A percentile compares a stretch with the other conserved stretches of the same genome.
Evolutionary conservation across 345 rosid species (phyloP).

Genomic region (Eucalyptus grandis): DNA sequence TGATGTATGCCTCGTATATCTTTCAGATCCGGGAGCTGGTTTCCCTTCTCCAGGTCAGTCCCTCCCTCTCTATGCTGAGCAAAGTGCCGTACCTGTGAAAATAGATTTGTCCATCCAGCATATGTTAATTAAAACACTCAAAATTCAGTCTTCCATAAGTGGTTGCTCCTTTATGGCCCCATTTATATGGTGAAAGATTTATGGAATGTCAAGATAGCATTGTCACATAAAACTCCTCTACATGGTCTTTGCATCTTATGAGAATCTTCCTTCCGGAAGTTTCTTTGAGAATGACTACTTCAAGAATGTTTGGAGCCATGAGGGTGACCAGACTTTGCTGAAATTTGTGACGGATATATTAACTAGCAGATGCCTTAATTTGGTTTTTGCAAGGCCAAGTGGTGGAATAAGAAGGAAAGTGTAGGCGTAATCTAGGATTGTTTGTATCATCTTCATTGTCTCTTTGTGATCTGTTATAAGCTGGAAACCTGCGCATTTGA

Average conservation of each 20-base stretch:
- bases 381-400: background rate
- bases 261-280: background rate
- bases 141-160: background rate
- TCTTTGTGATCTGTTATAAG: background rate
- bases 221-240: background rate
- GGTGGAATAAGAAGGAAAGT: background rate
- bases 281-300: background rate
- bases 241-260: background rate
- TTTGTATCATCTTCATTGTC: background rate
- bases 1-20: conserved; percentile 73
- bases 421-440: background rate
- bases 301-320: background rate
- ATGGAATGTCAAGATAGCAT: background rate
- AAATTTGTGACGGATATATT: background rate
- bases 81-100: background rate
- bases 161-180: background rate
- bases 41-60: conserved; percentile 72
- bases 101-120: background rate
- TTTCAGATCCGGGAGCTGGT: conserved; percentile 72
- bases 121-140: background rate
- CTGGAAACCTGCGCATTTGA: background rate
- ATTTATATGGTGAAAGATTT: background rate
- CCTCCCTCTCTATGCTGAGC: background rate
- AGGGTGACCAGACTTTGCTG: background rate
- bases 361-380: background rate